Base-by-base conservation (phyloP, 163 green algal genomes). In the Chlorella variabilis region DNA sequence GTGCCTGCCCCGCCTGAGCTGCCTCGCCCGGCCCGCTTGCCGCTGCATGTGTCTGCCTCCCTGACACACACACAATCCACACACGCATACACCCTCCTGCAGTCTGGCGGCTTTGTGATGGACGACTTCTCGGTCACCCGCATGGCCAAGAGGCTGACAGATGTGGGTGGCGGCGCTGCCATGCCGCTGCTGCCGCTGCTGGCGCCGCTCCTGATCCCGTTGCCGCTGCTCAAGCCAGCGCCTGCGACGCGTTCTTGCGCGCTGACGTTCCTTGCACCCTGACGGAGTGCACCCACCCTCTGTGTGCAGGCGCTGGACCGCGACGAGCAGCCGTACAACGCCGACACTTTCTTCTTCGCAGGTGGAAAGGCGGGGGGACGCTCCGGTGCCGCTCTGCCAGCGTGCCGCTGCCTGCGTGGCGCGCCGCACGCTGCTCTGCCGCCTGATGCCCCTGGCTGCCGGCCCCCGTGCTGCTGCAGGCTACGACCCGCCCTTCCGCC, bases 401-500 rank as follows among this genome's bases (percentile, higher is more conserved):
- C 54, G 45, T n/a, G n/a, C n/a, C n/a, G 15, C 15, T 11, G 11
- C 45, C 45, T 54, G 45, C 15, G 45, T 54, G 11, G 11, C 45
- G 45, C 15, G 45, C 45, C 15, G 61, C 29, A 18, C 5, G 31
- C 61, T 65, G 56, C 61, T 45, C 27, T 21, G 31, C 29, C 9
- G 61, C 61, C 61, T 38, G 29, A 31, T 27, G 34, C 34, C 62
- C 36, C 63, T 51, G 63, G 15, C 34, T 31, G 5, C 18, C 23
- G 3, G 11, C 9, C 7, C 3, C 34, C 7, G 34, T 61, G 25
- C 67, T 11, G 51, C 8, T 38, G 89, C 89, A 34, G 80, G 80
- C 3, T 93, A 93, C 49, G 89, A 93, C 69, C 86, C 89, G 1
- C 89, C 89, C 23, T 92, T 87, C 77, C 58, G 89, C 38, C 49